These are phyloP conservation scores for Alternaria sp. DNA, from an alignment of 2,329 filamentous ascomycete genomes.

Conservation along the genomic window DNA sequence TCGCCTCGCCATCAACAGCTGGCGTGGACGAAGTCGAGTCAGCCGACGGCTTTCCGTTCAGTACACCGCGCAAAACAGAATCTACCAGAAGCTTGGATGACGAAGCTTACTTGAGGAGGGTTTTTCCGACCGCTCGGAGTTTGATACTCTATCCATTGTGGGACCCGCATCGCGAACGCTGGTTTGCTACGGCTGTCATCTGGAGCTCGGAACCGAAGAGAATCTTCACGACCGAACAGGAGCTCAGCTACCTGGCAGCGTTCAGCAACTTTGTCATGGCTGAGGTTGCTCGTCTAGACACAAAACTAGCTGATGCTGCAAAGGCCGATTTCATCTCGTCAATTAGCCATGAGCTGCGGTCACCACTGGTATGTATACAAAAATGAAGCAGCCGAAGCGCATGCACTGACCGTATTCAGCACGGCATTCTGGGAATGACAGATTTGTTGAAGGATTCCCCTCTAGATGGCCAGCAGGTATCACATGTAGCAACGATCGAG, in stretches of 20 bases:
- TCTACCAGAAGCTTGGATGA: slow-evolving; percentile 42
- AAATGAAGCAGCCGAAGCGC: neutral
- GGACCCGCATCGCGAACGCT: slow-evolving; percentile 48
- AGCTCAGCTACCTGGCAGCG: slow-evolving; percentile 47
- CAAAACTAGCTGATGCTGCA: slow-evolving; percentile 50
- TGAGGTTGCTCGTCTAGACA: slow-evolving; percentile 47
- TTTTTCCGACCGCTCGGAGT: slow-evolving; percentile 47
- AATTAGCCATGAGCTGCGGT: slow-evolving; percentile 67
- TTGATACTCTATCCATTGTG: slow-evolving; percentile 49
- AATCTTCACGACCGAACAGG: slow-evolving; percentile 46
- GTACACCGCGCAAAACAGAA: slow-evolving; percentile 34
- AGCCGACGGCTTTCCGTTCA: slow-evolving; percentile 31
- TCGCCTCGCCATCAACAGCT: slow-evolving; percentile 24
- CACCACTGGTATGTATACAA: slow-evolving; percentile 52
- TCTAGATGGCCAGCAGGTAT: slow-evolving; percentile 50
- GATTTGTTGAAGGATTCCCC: slow-evolving; percentile 43
- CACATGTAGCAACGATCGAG: slow-evolving; percentile 45
- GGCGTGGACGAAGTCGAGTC: slow-evolving; percentile 21
- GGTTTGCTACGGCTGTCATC: slow-evolving; percentile 47
- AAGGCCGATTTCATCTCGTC: slow-evolving; percentile 66
- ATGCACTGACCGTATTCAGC: slow-evolving; percentile 29
- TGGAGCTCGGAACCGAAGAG: slow-evolving; percentile 48
- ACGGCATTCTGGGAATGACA: slow-evolving; percentile 61
- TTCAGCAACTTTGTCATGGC: slow-evolving; percentile 50
- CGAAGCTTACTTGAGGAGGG: slow-evolving; percentile 38